phyloP scores from a whole-genome alignment of 73 alveolate genomes.

The Stentor roeselii region DNA sequence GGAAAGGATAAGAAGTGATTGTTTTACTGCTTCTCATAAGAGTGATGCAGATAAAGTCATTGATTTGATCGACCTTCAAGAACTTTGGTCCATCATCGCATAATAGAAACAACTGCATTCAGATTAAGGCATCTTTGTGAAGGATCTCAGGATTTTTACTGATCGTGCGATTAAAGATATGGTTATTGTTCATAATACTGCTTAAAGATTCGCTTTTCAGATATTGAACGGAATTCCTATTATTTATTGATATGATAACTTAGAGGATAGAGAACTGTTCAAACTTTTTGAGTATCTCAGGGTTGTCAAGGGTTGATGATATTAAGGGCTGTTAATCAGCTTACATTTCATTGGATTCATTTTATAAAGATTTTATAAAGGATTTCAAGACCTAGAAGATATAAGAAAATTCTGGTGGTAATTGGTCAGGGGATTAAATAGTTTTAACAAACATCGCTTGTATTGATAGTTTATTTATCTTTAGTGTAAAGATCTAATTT shows the following conservation, averaged over 20 bases:
- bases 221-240: conserved; percentile 65
- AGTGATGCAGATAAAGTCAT: conserved; percentile 61
- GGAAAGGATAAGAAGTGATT: conserved; percentile 55
- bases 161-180: conserved; percentile 49
- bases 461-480: too few relatives aligned
- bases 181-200: conserved; percentile 61
- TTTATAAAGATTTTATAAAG: neutral
- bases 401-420: neutral
- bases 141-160: conserved; percentile 58
- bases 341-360: neutral
- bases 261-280: conserved; percentile 53
- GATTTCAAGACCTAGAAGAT: neutral
- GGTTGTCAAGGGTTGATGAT: neutral
- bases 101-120: conserved; percentile 60
- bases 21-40: conserved; percentile 68
- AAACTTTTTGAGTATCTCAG: neutral
- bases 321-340: neutral
- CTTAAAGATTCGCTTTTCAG: conserved; percentile 52
- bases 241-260: conserved; percentile 59
- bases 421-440: too few relatives aligned
- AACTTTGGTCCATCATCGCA: conserved; percentile 47
- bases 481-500: too few relatives aligned
- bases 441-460: too few relatives aligned
- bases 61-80: conserved; percentile 64
- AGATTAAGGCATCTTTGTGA: conserved; percentile 61